Conservation (phyloP, 768 basidiomycete species). For the Lactarius hatsudake region DNA sequence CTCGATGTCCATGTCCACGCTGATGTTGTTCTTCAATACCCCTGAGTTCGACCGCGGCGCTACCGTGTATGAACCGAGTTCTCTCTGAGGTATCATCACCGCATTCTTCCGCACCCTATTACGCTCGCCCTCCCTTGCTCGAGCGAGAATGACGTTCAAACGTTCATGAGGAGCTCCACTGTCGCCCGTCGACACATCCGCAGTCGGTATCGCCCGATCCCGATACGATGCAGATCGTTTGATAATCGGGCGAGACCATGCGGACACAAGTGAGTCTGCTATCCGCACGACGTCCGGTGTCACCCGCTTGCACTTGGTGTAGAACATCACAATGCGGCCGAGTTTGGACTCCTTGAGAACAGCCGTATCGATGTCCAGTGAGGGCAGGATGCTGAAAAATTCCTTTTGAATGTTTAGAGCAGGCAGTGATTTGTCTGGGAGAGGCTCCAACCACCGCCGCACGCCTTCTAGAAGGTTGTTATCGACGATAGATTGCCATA, state of each 20-base stretch:
- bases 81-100: slow-evolving; percentile 76
- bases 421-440: slow-evolving; percentile 88
- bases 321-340: slow-evolving; percentile 89
- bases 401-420: slow-evolving; percentile 94
- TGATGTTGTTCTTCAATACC: slow-evolving; percentile 47
- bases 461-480: slow-evolving; percentile 92
- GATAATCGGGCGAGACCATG: slow-evolving; percentile 90
- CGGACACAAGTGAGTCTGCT: slow-evolving; percentile 79
- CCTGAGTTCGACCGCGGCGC: slow-evolving; percentile 64
- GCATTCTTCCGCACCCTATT: slow-evolving; percentile 71
- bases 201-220: slow-evolving; percentile 65
- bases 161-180: slow-evolving; percentile 46
- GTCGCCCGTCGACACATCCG: slow-evolving; percentile 41
- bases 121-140: slow-evolving; percentile 66
- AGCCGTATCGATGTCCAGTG: slow-evolving; percentile 89
- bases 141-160: slow-evolving; percentile 66
- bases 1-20: slow-evolving; percentile 72
- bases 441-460: slow-evolving; percentile 88
- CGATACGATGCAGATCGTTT: slow-evolving; percentile 82
- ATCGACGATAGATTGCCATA: slow-evolving; percentile 91
- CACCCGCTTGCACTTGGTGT: slow-evolving; percentile 92
- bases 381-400: slow-evolving; percentile 77
- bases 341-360: slow-evolving; percentile 90
- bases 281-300: slow-evolving; percentile 75
- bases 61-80: slow-evolving; percentile 74